Evolutionary conservation across 257 asterid species (phyloP).

Genomic region (Paraleonurus japonicus): DNA sequence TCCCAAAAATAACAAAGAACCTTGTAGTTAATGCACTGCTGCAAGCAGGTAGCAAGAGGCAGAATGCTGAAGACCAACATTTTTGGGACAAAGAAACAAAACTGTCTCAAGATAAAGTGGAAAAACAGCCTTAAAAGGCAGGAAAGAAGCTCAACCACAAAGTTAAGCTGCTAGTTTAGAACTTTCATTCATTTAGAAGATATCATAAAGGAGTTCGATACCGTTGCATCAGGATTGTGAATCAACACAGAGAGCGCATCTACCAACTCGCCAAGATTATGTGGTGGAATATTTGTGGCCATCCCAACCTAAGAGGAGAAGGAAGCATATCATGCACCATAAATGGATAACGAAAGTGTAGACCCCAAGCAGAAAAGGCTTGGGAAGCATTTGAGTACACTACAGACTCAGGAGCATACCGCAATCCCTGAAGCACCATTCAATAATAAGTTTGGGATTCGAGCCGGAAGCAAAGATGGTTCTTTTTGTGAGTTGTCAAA

Average conservation of each 20-base stretch:
- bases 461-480: constrained; percentile 98
- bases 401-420: constrained; percentile 45
- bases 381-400: constrained; percentile 1
- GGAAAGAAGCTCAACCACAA: not conserved
- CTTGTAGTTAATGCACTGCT: not conserved
- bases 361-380: constrained; percentile 8
- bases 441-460: constrained; percentile 78
- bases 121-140: constrained; percentile 12
- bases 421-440: constrained; percentile 99
- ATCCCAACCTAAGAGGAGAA: constrained; percentile 78
- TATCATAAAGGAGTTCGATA: constrained; percentile 30
- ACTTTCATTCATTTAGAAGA: constrained; percentile 13
- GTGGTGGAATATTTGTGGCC: constrained; percentile 99
- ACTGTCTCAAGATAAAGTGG: constrained; percentile 11
- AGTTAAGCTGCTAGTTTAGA: constrained; percentile 15
- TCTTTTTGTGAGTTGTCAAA: constrained; percentile 95
- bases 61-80: not conserved
- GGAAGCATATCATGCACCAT: not conserved
- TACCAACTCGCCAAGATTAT: constrained; percentile 96
- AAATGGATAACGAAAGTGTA: constrained; percentile 1
- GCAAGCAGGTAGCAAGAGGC: constrained; percentile 16
- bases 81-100: constrained; percentile 2
- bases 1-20: constrained; percentile 5
- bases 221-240: constrained; percentile 98
- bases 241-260: constrained; percentile 86